A percentile compares a stretch with the other conserved stretches of the same genome.
Conservation (phyloP, 352 stramenopile genomes). For the Paralagenidium karlingii region DNA sequence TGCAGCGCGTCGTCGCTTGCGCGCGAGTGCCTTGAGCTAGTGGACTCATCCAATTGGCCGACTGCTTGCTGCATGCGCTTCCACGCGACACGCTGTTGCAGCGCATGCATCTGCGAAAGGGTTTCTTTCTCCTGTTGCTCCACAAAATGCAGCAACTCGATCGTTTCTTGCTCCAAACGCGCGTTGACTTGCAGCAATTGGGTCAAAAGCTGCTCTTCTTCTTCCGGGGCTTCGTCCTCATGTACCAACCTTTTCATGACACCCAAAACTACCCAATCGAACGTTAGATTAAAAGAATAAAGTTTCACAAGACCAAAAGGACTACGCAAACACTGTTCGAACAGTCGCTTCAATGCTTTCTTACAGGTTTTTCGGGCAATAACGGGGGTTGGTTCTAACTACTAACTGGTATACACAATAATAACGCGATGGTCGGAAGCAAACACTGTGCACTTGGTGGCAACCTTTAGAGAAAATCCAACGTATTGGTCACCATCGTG, state of each 20-base stretch:
- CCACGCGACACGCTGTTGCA: constrained; percentile 36
- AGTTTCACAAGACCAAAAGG: no score
- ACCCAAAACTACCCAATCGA: not conserved
- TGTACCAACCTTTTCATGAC: not conserved
- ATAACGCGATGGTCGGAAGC: no score
- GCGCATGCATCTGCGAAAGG: constrained; percentile 17
- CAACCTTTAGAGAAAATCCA: no score
- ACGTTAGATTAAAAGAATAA: constrained; percentile 1
- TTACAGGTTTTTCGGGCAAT: no score
- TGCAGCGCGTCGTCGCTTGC: not conserved
- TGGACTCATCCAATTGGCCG: constrained; percentile 11
- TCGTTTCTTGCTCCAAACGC: not conserved
- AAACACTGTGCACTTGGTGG: no score
- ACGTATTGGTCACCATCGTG: not conserved
- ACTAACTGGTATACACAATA: no score
- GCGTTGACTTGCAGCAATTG: not conserved
- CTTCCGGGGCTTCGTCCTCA: not conserved
- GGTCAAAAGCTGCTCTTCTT: not conserved
- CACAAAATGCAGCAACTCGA: constrained; percentile 8
- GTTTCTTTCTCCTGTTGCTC: constrained; percentile 22
- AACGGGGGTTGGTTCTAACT: no score
- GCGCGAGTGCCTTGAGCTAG: not conserved
- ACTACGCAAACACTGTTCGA: no score
- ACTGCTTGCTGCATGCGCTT: constrained; percentile 36
- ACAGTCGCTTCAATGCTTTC: no score